Evolutionary conservation across 106 monocot genomes (phyloP).

Genomic region (Phalaenopsis aphrodite): DNA sequence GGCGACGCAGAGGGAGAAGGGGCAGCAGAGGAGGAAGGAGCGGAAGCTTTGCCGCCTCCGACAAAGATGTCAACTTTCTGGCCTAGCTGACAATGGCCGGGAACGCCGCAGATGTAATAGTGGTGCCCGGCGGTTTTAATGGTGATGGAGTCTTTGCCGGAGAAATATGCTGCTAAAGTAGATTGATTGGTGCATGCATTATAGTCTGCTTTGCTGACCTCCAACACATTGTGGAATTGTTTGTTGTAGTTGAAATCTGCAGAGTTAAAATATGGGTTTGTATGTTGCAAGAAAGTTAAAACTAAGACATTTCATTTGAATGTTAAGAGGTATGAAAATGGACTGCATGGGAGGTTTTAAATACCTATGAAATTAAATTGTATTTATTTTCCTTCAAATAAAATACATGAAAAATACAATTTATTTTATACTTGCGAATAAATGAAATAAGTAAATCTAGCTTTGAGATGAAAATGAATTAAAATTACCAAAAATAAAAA

Average conservation of each 20-base stretch:
- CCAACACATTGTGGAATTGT: constrained; percentile 48
- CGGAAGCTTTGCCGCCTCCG: constrained; percentile 14
- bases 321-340: too few species aligned
- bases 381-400: too few species aligned
- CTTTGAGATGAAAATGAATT: too few species aligned
- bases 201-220: constrained; percentile 44
- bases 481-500: too few species aligned
- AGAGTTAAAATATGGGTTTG: neutral
- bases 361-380: too few species aligned
- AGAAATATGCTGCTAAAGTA: constrained; percentile 25
- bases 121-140: constrained; percentile 33
- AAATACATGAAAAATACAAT: too few species aligned
- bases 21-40: constrained; percentile 6
- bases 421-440: too few species aligned
- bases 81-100: constrained; percentile 49
- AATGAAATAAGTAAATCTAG: too few species aligned
- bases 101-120: constrained; percentile 55
- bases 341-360: too few species aligned
- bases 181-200: constrained; percentile 20
- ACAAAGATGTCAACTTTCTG: constrained; percentile 50
- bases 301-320: too few species aligned
- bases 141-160: constrained; percentile 57
- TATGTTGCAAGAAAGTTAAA: too few species aligned
- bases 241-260: constrained; percentile 64
- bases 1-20: constrained; percentile 10